phyloP scores from a whole-genome alignment of 2,329 filamentous ascomycete genomes.

The Nemania sp. region DNA sequence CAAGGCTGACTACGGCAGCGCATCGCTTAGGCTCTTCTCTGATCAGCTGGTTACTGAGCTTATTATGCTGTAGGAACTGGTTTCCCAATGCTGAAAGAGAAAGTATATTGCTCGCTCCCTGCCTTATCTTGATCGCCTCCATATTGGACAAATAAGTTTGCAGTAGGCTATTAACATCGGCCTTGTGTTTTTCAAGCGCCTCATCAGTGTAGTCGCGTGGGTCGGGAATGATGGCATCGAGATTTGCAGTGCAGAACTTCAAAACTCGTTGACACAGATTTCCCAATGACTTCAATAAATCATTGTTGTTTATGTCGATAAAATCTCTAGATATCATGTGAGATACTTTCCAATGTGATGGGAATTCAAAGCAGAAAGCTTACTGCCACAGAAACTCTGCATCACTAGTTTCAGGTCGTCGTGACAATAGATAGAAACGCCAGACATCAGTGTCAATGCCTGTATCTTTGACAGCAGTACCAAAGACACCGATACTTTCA shows the following conservation, averaged over 20 bases:
- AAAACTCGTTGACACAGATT: constrained; percentile 57
- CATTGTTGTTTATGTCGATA: constrained; percentile 83
- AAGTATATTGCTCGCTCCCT: constrained; percentile 51
- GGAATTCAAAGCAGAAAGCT: constrained; percentile 4
- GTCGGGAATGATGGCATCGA: constrained; percentile 61
- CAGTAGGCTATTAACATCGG: constrained; percentile 68
- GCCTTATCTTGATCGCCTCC: constrained; percentile 71
- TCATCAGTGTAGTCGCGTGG: constrained; percentile 47
- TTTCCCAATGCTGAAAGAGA: constrained; percentile 46
- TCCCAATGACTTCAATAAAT: constrained; percentile 75
- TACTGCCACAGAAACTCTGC: constrained; percentile 84
- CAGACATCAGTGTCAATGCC: constrained; percentile 86
- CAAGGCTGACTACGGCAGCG: constrained; percentile 70
- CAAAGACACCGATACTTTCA: constrained; percentile 64
- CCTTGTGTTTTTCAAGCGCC: constrained; percentile 44
- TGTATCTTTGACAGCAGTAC: constrained; percentile 84
- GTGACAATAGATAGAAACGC: constrained; percentile 87
- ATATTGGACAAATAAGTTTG: constrained; percentile 68
- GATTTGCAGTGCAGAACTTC: constrained; percentile 67
- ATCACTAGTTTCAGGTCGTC: constrained; percentile 82
- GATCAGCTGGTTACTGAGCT: constrained; percentile 58
- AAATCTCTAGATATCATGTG: constrained; percentile 54
- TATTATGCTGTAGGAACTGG: constrained; percentile 55
- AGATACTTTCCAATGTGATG: constrained; percentile 34
- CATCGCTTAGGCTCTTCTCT: constrained; percentile 58